Conservation (phyloP, 2,329 filamentous ascomycete species). For the Corynespora cassiicola region DNA sequence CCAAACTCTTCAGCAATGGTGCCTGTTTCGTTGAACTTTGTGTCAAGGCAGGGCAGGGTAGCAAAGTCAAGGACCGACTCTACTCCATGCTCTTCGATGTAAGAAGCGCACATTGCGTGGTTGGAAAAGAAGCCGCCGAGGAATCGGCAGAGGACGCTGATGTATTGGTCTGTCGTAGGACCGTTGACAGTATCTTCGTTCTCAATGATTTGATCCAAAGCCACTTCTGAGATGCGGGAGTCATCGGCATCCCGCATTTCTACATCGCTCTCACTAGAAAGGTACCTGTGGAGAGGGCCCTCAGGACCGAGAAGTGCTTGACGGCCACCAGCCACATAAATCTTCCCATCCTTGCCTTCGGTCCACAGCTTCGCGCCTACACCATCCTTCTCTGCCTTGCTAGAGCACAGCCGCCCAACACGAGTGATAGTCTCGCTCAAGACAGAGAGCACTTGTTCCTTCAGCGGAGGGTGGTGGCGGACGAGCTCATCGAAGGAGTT, state of each 20-base stretch:
- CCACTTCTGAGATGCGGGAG: conserved; percentile 21
- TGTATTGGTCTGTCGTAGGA: conserved; percentile 69
- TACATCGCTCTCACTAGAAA: conserved; percentile 57
- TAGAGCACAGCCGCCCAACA: conserved; percentile 75
- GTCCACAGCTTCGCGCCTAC: conserved; percentile 82
- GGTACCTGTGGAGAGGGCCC: conserved; percentile 23
- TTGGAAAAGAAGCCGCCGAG: conserved; percentile 79
- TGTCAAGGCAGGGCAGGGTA: conserved; percentile 79
- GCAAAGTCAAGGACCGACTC: conserved; percentile 85
- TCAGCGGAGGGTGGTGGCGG: conserved; percentile 87
- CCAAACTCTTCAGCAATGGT: conserved; percentile 73
- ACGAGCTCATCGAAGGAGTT: conserved; percentile 91
- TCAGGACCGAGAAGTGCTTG: conserved; percentile 52
- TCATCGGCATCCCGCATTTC: conserved; percentile 67
- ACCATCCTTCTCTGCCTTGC: conserved; percentile 71
- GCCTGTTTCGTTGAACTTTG: conserved; percentile 67
- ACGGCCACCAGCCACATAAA: conserved; percentile 65
- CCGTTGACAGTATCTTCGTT: conserved; percentile 58
- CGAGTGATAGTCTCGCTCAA: conserved; percentile 87
- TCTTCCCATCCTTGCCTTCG: conserved; percentile 63
- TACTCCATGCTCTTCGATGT: conserved; percentile 80
- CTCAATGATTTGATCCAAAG: conserved; percentile 50
- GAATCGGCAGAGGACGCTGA: conserved; percentile 79
- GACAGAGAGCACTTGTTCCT: conserved; percentile 80
- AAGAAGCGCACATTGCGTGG: conserved; percentile 71